phyloP scores from a whole-genome alignment of 306 rosid species.

The Malus sieversii region DNA sequence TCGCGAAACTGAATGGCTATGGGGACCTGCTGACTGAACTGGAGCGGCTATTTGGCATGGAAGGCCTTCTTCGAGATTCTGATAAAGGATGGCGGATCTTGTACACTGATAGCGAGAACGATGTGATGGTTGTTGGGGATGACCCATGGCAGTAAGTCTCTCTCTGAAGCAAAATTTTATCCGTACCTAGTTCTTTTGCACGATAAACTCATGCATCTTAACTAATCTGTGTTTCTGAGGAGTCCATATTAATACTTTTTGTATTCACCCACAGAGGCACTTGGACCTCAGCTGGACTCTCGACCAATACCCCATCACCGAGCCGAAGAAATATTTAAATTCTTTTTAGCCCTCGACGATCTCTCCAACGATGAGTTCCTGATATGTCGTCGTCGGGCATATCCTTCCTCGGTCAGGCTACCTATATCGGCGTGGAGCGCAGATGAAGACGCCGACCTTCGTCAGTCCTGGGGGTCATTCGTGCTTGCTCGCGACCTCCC shows the following conservation, averaged over 20 bases:
- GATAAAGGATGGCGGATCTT: conserved; percentile 80
- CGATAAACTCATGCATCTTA: not conserved
- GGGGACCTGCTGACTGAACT: conserved; percentile 68
- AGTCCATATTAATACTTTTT: not conserved
- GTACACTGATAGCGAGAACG: conserved; percentile 87
- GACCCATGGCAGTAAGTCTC: conserved; percentile 89
- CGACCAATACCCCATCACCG: too few relatives aligned
- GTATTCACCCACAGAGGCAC: too few relatives aligned
- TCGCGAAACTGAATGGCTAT: conserved; percentile 73
- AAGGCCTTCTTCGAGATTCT: conserved; percentile 79
- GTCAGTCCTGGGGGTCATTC: too few relatives aligned
- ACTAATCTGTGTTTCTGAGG: not conserved
- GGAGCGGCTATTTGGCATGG: conserved; percentile 91
- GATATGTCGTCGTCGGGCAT: too few relatives aligned
- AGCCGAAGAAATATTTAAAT: too few relatives aligned
- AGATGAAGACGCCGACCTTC: too few relatives aligned
- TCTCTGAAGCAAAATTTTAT: conserved; percentile 9
- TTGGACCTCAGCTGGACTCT: too few relatives aligned
- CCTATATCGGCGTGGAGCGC: too few relatives aligned
- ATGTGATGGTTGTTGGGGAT: conserved; percentile 95
- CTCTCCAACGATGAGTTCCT: too few relatives aligned
- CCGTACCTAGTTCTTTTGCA: not conserved
- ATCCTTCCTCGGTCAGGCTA: too few relatives aligned
- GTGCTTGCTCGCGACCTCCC: too few relatives aligned
- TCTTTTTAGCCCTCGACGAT: too few relatives aligned